phyloP scores from a whole-genome alignment of 2,329 filamentous ascomycete species.

The Lasiodiplodia gonubiensis region DNA sequence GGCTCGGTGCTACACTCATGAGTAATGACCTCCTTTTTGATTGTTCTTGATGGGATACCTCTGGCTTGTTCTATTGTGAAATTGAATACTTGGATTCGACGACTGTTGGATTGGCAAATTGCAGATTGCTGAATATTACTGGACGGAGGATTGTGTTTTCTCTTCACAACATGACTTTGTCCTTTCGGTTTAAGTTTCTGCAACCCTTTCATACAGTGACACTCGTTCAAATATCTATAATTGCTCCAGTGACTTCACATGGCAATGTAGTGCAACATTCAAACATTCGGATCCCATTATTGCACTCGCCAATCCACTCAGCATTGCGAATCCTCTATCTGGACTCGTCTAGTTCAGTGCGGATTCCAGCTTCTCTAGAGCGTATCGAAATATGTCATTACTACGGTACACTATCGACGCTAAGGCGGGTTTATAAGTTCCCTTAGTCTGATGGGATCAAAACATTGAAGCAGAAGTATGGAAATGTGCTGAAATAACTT shows the following conservation, averaged over 20 bases:
- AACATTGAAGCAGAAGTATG: too few relatives aligned
- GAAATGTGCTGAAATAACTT: too few relatives aligned
- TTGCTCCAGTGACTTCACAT: neutral
- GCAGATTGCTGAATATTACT: neutral
- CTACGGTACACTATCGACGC: too few relatives aligned
- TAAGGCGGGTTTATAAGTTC: too few relatives aligned
- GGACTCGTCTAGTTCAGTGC: too few relatives aligned
- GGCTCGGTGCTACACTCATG: conserved; percentile 1
- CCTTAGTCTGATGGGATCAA: too few relatives aligned
- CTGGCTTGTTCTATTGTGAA: neutral
- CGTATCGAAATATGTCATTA: too few relatives aligned
- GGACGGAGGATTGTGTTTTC: neutral
- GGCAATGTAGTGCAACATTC: neutral
- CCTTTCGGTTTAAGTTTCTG: neutral
- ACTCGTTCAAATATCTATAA: neutral
- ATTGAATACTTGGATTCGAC: neutral
- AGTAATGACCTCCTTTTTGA: conserved; percentile 15
- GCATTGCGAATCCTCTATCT: too few relatives aligned
- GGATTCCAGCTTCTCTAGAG: too few relatives aligned
- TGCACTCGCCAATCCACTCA: neutral
- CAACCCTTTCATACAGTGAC: conserved; percentile 1
- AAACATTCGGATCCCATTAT: too few relatives aligned
- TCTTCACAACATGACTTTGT: neutral
- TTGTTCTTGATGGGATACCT: conserved; percentile 13
- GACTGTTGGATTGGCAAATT: conserved; percentile 1